phyloP scores from a whole-genome alignment of 2,329 filamentous ascomycete species.

The Penicillium capsulatum region DNA sequence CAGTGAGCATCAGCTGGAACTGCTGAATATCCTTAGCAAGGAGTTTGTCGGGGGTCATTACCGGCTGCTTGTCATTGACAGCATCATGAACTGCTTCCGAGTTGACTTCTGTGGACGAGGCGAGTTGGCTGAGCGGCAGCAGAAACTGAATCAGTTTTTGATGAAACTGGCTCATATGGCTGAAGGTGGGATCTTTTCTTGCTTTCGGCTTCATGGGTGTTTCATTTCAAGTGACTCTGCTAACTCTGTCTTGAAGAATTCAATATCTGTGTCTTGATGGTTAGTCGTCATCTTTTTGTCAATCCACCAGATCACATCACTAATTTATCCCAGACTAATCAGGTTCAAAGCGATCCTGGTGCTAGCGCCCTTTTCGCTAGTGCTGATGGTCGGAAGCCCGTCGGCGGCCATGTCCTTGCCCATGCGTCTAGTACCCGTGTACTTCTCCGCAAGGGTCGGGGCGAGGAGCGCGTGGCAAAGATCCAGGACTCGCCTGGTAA shows the following conservation, averaged over 20 bases:
- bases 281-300: slow-evolving; percentile 25
- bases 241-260: slow-evolving; percentile 50
- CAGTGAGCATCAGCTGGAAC: slow-evolving; percentile 62
- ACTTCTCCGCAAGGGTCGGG: slow-evolving; percentile 63
- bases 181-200: slow-evolving; percentile 45
- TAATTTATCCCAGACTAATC: slow-evolving; percentile 54
- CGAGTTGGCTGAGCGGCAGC: slow-evolving; percentile 64
- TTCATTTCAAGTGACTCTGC: background rate
- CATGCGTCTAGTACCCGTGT: slow-evolving; percentile 65
- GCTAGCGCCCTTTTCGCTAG: slow-evolving; percentile 64
- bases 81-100: slow-evolving; percentile 66
- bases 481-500: slow-evolving; percentile 63
- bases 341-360: slow-evolving; percentile 67
- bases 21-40: slow-evolving; percentile 58
- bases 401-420: slow-evolving; percentile 64
- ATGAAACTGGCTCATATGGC: slow-evolving; percentile 62
- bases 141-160: slow-evolving; percentile 63
- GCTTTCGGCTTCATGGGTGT: background rate
- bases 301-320: background rate
- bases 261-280: slow-evolving; percentile 62
- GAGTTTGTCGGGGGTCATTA: slow-evolving; percentile 62
- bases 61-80: slow-evolving; percentile 64
- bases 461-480: slow-evolving; percentile 67
- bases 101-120: slow-evolving; percentile 64
- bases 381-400: slow-evolving; percentile 64